A percentile compares a stretch with the other conserved stretches of the same genome.
phyloP scores from a whole-genome alignment of 257 asterid genomes.

The Solanum phureja region DNA sequence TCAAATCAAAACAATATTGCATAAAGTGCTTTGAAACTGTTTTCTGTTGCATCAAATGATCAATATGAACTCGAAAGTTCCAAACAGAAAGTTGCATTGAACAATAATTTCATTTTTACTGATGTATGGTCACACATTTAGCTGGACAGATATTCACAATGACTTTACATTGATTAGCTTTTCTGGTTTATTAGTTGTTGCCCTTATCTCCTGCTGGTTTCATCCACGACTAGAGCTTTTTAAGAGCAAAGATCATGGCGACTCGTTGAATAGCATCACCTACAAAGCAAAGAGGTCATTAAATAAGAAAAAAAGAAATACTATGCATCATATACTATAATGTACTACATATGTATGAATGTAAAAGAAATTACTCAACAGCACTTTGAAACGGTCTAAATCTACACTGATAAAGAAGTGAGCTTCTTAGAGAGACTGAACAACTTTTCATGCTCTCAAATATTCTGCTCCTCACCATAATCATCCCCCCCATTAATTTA shows the following conservation, averaged over 20 bases:
- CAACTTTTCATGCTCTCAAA: not conserved
- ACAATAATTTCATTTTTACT: not conserved
- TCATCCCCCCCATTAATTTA: not conserved
- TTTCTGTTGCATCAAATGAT: not conserved
- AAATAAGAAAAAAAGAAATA: not conserved
- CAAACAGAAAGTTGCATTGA: not conserved
- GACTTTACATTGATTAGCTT: slow-evolving; percentile 24
- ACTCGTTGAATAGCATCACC: slow-evolving; percentile 88
- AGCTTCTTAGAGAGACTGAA: not conserved
- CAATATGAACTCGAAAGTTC: not conserved
- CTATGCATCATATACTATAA: not conserved
- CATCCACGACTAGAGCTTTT: slow-evolving; percentile 17
- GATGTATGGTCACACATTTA: not conserved
- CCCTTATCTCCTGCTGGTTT: slow-evolving; percentile 8
- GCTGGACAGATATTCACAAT: slow-evolving; percentile 28
- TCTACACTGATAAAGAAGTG: not conserved
- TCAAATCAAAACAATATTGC: not conserved
- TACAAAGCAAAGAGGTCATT: slow-evolving; percentile 14
- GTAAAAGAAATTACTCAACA: not conserved
- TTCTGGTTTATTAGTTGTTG: slow-evolving; percentile 8
- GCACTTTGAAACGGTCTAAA: not conserved
- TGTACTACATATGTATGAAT: not conserved
- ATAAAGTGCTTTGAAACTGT: not conserved
- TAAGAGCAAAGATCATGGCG: slow-evolving; percentile 29
- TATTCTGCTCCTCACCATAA: not conserved